Conservation (phyloP, 2,329 filamentous ascomycete genomes). For the Zymoseptoria ardabiliae region DNA sequence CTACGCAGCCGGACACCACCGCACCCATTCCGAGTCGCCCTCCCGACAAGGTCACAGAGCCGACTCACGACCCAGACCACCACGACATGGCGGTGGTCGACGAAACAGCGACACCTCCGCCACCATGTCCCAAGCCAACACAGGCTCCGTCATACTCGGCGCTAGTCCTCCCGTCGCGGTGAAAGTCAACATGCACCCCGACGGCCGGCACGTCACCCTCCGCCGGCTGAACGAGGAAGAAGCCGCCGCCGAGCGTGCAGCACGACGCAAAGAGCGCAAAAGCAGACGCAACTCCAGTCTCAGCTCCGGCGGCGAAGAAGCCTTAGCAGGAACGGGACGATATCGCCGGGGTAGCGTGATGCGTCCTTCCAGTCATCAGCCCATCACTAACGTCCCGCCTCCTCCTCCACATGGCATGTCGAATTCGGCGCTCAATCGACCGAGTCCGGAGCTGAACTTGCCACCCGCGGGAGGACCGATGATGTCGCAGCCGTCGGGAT, state of each 20-base stretch:
- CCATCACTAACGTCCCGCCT: constrained; percentile 25
- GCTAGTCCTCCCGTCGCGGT: constrained; percentile 52
- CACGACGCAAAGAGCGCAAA: constrained; percentile 43
- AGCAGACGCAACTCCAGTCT: constrained; percentile 28
- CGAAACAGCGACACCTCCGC: constrained; percentile 16
- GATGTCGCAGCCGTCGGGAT: constrained; percentile 8
- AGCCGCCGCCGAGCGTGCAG: constrained; percentile 52
- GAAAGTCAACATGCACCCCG: constrained; percentile 58
- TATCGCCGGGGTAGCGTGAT: constrained; percentile 16
- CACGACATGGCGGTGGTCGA: constrained; percentile 7
- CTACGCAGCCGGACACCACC: constrained; percentile 18
- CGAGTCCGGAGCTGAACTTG: constrained; percentile 23
- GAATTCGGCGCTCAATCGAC: constrained; percentile 16
- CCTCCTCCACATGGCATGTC: constrained; percentile 25
- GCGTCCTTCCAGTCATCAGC: constrained; percentile 23
- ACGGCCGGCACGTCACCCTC: constrained; percentile 56
- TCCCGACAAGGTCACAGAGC: constrained; percentile 13
- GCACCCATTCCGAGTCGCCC: constrained; percentile 23
- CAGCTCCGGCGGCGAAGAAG: constrained; percentile 31
- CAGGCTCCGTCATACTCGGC: constrained; percentile 22
- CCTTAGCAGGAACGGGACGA: constrained; percentile 8
- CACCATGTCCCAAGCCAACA: constrained; percentile 13
- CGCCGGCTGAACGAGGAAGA: constrained; percentile 55
- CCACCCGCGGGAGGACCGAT: constrained; percentile 17
- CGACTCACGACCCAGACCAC: constrained; percentile 12